phyloP scores from a whole-genome alignment of 441 rosid genomes.

The Aleurites moluccanus region DNA sequence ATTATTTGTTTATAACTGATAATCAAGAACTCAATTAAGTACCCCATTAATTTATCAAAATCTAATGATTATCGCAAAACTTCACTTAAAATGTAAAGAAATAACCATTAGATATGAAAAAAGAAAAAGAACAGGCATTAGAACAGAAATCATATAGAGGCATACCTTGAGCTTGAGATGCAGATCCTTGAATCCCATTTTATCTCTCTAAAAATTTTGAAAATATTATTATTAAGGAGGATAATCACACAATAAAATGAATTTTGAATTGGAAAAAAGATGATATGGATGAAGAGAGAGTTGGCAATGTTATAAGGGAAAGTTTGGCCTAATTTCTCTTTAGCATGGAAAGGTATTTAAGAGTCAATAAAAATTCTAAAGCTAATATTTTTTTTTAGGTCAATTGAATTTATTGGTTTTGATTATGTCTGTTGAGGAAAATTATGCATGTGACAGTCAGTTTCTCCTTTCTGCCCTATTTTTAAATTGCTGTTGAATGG shows the following conservation, averaged over 20 bases:
- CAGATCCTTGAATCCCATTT: conserved; percentile 15
- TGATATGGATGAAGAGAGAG: not conserved
- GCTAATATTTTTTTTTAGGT: not conserved
- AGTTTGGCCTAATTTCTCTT: not conserved
- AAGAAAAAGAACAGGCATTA: too few relatives aligned
- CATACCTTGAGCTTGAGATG: conserved; percentile 23
- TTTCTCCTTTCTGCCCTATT: conserved; percentile 9
- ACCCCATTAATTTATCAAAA: not conserved
- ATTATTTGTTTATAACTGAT: too few relatives aligned
- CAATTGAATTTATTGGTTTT: conserved; percentile 10
- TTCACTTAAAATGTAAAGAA: not conserved
- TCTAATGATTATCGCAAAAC: not conserved
- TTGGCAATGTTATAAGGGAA: not conserved
- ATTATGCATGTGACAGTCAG: conserved; percentile 9
- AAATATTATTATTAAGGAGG: not conserved
- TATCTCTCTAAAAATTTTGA: not conserved
- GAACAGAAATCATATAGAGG: not conserved
- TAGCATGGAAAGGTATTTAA: not conserved
- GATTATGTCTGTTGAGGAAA: conserved; percentile 13
- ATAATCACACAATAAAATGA: not conserved
- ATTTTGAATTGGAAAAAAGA: not conserved
- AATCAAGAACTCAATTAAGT: too few relatives aligned
- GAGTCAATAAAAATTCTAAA: conserved; percentile 9
- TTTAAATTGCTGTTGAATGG: not conserved
- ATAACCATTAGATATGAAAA: not conserved